Conservation (phyloP, 495 filamentous ascomycete species). For the Haplographium delicatum region DNA sequence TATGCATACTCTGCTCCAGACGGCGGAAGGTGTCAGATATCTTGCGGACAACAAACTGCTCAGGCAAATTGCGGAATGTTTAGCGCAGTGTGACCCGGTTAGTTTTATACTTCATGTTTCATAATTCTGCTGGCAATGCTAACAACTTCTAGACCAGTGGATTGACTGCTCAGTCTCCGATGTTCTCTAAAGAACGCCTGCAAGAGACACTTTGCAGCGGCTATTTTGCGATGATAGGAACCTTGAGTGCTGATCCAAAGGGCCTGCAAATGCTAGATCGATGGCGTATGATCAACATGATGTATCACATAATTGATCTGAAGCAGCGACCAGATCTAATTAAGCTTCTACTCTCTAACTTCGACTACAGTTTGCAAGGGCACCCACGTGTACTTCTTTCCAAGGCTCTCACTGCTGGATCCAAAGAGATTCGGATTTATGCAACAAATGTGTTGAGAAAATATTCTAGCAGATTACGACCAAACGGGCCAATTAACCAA, state of each 20-base stretch:
- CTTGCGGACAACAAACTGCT: slow-evolving; percentile 88
- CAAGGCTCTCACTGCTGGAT: slow-evolving; percentile 85
- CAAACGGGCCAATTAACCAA: slow-evolving; percentile 27
- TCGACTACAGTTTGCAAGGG: slow-evolving; percentile 81
- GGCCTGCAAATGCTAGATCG: slow-evolving; percentile 88
- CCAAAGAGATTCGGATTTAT: slow-evolving; percentile 85
- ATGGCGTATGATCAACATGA: slow-evolving; percentile 98
- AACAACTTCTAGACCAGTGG: slow-evolving; percentile 62
- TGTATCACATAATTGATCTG: slow-evolving; percentile 94
- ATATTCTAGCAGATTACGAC: slow-evolving; percentile 56
- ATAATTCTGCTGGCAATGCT: not conserved
- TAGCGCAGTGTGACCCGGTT: slow-evolving; percentile 81
- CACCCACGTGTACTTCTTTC: slow-evolving; percentile 89
- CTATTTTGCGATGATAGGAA: slow-evolving; percentile 89
- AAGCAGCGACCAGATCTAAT: slow-evolving; percentile 86
- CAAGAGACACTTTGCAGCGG: slow-evolving; percentile 79
- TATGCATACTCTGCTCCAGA: slow-evolving; percentile 79
- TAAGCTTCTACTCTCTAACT: slow-evolving; percentile 76
- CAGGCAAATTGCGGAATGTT: slow-evolving; percentile 87
- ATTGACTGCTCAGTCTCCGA: slow-evolving; percentile 75
- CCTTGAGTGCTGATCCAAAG: slow-evolving; percentile 70
- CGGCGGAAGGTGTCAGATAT: slow-evolving; percentile 75
- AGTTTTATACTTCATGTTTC: slow-evolving; percentile 14
- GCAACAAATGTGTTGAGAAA: slow-evolving; percentile 78
- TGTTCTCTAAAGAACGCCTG: slow-evolving; percentile 82